phyloP scores from a whole-genome alignment of 164 flowering plant genomes.

The Berberis vulgaris region DNA sequence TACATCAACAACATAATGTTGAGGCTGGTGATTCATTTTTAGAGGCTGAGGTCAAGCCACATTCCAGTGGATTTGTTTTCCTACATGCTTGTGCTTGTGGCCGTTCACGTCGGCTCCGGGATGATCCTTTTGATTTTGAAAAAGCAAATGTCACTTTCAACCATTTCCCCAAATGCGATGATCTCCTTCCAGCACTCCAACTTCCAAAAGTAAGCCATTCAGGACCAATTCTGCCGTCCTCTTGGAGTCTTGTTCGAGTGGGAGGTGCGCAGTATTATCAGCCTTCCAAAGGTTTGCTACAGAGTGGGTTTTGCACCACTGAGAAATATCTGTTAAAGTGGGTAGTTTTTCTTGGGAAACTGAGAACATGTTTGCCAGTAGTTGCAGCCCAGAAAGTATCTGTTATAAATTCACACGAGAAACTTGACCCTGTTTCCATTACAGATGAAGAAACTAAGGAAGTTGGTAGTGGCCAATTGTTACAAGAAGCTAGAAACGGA shows the following conservation, averaged over 20 bases:
- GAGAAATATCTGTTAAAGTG: conserved; percentile 64
- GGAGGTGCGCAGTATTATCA: conserved; percentile 80
- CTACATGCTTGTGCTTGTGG: conserved; percentile 99
- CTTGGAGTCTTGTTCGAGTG: conserved; percentile 74
- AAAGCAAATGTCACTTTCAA: conserved; percentile 52
- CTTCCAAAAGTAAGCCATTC: conserved; percentile 34
- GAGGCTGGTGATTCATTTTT: conserved; percentile 18
- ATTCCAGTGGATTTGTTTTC: conserved; percentile 82
- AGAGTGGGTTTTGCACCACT: conserved; percentile 69
- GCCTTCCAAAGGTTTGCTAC: conserved; percentile 74
- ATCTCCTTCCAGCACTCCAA: conserved; percentile 51
- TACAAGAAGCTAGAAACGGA: conserved; percentile 16
- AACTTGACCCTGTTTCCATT: conserved; percentile 18
- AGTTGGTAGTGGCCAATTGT: conserved; percentile 14
- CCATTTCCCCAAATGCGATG: conserved; percentile 62
- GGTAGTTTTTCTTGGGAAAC: conserved; percentile 43
- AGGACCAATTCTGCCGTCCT: conserved; percentile 44
- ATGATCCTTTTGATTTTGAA: conserved; percentile 89
- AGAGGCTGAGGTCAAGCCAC: conserved; percentile 35
- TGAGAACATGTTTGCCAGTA: conserved; percentile 10
- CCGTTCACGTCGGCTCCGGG: conserved; percentile 53
- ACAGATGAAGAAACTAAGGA: conserved; percentile 21
- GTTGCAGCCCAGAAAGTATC: conserved; percentile 23
- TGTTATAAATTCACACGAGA: conserved; percentile 12
- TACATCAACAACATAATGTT: conserved; percentile 63